Evolutionary conservation across 169 alveolate genomes (phyloP).

Genomic region (Plasmodium yoelii): DNA sequence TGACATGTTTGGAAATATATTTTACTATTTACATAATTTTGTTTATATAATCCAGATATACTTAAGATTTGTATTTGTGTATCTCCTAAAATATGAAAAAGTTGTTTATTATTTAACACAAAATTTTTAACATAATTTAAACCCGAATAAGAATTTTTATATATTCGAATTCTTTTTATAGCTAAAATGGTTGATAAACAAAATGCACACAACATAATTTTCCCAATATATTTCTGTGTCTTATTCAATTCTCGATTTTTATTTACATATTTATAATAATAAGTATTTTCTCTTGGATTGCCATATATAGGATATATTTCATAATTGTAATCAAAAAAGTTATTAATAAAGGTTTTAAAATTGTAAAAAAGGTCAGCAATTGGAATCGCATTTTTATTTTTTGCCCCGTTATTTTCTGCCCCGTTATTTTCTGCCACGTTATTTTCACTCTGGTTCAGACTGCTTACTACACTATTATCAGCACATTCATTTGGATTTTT

Average conservation of each 20-base stretch:
- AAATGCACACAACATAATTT: constrained; percentile 39
- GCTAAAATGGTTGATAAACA: constrained; percentile 36
- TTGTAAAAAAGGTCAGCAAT: neutral
- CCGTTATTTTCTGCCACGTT: no score
- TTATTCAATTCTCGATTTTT: constrained; percentile 41
- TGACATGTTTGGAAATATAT: constrained; percentile 41
- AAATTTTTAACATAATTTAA: constrained; percentile 63
- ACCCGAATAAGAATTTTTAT: constrained; percentile 63
- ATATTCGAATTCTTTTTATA: constrained; percentile 40
- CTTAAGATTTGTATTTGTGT: constrained; percentile 71
- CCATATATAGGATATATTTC: constrained; percentile 67
- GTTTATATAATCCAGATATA: constrained; percentile 60
- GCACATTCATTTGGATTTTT: neutral
- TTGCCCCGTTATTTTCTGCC: no score
- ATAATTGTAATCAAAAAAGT: constrained; percentile 6
- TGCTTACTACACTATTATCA: neutral
- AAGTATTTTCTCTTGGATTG: constrained; percentile 32
- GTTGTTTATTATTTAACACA: constrained; percentile 47
- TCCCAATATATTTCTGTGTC: constrained; percentile 26
- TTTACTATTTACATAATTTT: constrained; percentile 70
- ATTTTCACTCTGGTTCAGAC: neutral
- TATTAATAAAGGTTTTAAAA: neutral
- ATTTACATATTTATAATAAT: constrained; percentile 63
- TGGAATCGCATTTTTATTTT: neutral
- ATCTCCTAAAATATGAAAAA: constrained; percentile 25